Evolutionary conservation across 2,329 filamentous ascomycete genomes (phyloP), one percentile per base, ranked within the genome.

Genomic region (Ascochyta rabiei): DNA sequence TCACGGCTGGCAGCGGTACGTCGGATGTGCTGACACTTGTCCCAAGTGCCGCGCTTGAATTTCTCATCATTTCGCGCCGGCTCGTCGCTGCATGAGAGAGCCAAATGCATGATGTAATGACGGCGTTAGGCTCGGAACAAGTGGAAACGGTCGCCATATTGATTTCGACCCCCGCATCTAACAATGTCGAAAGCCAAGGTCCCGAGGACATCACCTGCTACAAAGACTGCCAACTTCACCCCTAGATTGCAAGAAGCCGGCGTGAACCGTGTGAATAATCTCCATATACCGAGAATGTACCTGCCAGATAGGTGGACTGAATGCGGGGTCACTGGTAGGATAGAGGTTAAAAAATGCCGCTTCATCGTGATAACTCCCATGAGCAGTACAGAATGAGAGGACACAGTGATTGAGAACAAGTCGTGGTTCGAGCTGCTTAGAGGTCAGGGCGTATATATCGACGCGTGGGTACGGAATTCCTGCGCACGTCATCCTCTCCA

Each of bases 1-100:
- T 64, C 63, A 70, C 64, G 65, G 56, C 62, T 54, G 42, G 42
- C 30, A 41, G 54, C 51, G 61, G 63, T 65, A 65, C 65, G 62
- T 57, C 48, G 37, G 53, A 62, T 44, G 55, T 59, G 64, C 57
- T 63, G 63, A 62, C 44, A 39, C 56, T 21, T 23, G 28, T 53
- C 45, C 44, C 26, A 40, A 44, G 35, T 37, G 35, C 30, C 19
- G 38, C 43, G 37, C 31, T 31, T 42, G 19, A 45, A 37, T 35
- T 46, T 12, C 46, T 42, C 52, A 37, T 42, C 30, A 46, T 41
- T 12, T 23, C 23, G 35, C 45, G 23, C 47, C 40, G 35, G 41
- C 31, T 47, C 23, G 24, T 38, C 18, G 42, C 35, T 26, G 45
- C 30, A 40, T 41, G 33, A 37, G 15, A 40, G 30, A 26, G 24